Conservation (phyloP, 805 yeast species). For the Teunomyces tritomae region DNA sequence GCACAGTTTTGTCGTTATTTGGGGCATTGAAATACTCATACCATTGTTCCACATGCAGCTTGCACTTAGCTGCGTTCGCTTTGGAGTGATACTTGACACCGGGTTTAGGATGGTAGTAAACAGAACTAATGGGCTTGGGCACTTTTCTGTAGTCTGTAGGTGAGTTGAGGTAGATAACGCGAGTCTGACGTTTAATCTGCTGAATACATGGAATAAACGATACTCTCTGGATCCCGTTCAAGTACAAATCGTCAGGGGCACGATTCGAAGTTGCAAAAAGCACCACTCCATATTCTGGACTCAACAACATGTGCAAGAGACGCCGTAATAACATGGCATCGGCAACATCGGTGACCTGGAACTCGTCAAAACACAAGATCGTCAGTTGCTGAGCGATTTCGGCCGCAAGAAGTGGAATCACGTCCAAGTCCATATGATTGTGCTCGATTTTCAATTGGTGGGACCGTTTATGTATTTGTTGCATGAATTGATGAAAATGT, state of each 20-base stretch:
- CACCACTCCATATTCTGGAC: slow-evolving; percentile 76
- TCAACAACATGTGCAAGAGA: slow-evolving; percentile 60
- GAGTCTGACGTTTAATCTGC: slow-evolving; percentile 66
- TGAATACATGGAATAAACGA: slow-evolving; percentile 91
- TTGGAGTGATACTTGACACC: slow-evolving; percentile 55
- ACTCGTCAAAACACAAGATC: slow-evolving; percentile 91
- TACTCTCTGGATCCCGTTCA: slow-evolving; percentile 90
- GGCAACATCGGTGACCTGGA: slow-evolving; percentile 97
- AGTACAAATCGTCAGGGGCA: slow-evolving; percentile 89
- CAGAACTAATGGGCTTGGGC: slow-evolving; percentile 77
- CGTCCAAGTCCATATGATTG: slow-evolving; percentile 60
- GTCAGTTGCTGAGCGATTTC: slow-evolving; percentile 77
- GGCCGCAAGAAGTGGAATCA: slow-evolving; percentile 79
- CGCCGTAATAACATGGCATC: slow-evolving; percentile 95
- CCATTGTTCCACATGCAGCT: slow-evolving; percentile 72
- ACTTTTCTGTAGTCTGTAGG: slow-evolving; percentile 93
- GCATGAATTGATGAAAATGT: slow-evolving; percentile 98
- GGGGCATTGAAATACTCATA: slow-evolving; percentile 71
- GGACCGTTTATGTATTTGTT: slow-evolving; percentile 80
- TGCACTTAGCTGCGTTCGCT: slow-evolving; percentile 49
- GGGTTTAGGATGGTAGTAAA: slow-evolving; percentile 70
- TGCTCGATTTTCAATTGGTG: slow-evolving; percentile 69
- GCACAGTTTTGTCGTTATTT: slow-evolving; percentile 12
- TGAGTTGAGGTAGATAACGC: slow-evolving; percentile 78
- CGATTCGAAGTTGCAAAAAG: slow-evolving; percentile 93